Evolutionary conservation across 2,329 filamentous ascomycete species (phyloP).

Genomic region (Metarhizium anisopliae): DNA sequence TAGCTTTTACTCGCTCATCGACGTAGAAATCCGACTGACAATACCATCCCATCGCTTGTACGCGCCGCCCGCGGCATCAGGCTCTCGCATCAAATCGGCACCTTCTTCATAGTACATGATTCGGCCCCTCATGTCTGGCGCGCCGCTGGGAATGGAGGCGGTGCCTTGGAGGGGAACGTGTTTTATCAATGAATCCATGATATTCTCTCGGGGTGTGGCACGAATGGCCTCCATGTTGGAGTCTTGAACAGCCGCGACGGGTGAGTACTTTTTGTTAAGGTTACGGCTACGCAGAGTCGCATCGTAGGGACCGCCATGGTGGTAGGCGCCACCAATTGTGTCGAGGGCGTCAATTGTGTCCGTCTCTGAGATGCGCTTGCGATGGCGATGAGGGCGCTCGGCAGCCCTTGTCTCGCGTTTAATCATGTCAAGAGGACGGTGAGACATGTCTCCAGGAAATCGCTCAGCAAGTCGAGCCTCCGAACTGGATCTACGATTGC

Average conservation of each 20-base stretch:
- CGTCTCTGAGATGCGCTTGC: slow-evolving; percentile 55
- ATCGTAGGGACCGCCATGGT: slow-evolving; percentile 88
- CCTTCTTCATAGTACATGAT: slow-evolving; percentile 76
- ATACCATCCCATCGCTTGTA: slow-evolving; percentile 69
- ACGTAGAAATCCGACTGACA: slow-evolving; percentile 41
- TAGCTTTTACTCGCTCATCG: neutral
- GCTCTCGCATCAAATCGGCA: slow-evolving; percentile 74
- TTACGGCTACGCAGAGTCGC: slow-evolving; percentile 71
- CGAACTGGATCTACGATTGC: slow-evolving; percentile 5
- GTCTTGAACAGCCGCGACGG: slow-evolving; percentile 65
- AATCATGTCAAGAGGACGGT: slow-evolving; percentile 59
- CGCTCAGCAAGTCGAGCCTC: slow-evolving; percentile 25
- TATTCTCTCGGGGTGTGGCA: slow-evolving; percentile 72
- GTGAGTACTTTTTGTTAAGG: slow-evolving; percentile 50
- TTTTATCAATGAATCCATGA: slow-evolving; percentile 61
- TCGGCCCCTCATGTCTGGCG: slow-evolving; percentile 57
- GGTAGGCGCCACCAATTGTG: slow-evolving; percentile 58
- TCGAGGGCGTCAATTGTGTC: slow-evolving; percentile 81
- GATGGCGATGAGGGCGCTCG: slow-evolving; percentile 60
- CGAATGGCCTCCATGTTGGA: slow-evolving; percentile 69
- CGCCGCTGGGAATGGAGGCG: slow-evolving; percentile 66
- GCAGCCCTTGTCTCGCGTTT: slow-evolving; percentile 54
- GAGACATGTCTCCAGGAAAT: slow-evolving; percentile 55
- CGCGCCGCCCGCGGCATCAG: slow-evolving; percentile 56
- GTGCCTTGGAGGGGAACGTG: slow-evolving; percentile 78